These are phyloP conservation scores for Solanum microdontum DNA, from an alignment of 257 asterid genomes.

Conservation along the genomic window DNA sequence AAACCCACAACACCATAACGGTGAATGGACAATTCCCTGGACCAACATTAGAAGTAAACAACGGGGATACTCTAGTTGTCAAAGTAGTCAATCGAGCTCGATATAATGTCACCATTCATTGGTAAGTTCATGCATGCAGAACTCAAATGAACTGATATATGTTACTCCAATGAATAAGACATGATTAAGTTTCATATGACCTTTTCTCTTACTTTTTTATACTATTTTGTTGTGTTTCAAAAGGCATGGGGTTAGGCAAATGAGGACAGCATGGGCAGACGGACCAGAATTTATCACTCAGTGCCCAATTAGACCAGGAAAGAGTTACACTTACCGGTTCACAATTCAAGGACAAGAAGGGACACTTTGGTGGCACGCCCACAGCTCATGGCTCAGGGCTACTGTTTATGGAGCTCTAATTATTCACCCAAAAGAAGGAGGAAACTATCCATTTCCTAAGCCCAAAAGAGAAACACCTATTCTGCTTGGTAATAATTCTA, in stretches of 20 bases:
- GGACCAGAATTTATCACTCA: slow-evolving; percentile 84
- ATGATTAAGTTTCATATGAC: not conserved
- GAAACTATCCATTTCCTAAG: slow-evolving; percentile 60
- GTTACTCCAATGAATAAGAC: not conserved
- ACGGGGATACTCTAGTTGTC: slow-evolving; percentile 68
- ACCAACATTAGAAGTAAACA: slow-evolving; percentile 59
- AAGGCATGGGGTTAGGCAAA: slow-evolving; percentile 87
- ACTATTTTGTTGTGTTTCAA: not conserved
- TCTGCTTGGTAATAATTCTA: slow-evolving; percentile 51
- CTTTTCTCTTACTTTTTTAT: not conserved
- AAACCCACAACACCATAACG: slow-evolving; percentile 45
- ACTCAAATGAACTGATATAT: not conserved
- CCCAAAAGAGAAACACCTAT: slow-evolving; percentile 67
- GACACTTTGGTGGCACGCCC: slow-evolving; percentile 95
- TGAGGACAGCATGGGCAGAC: slow-evolving; percentile 72
- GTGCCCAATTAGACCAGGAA: slow-evolving; percentile 77
- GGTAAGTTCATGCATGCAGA: slow-evolving; percentile 25
- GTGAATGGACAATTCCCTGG: slow-evolving; percentile 80
- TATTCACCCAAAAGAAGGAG: slow-evolving; percentile 58
- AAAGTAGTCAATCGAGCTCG: slow-evolving; percentile 54
- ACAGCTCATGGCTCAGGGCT: slow-evolving; percentile 91
- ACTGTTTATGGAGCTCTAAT: slow-evolving; percentile 74
- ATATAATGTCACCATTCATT: slow-evolving; percentile 71
- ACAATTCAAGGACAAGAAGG: slow-evolving; percentile 78
- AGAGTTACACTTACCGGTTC: slow-evolving; percentile 61